Evolutionary conservation across 768 basidiomycete genomes (phyloP).

Genomic region (Russula foetens): DNA sequence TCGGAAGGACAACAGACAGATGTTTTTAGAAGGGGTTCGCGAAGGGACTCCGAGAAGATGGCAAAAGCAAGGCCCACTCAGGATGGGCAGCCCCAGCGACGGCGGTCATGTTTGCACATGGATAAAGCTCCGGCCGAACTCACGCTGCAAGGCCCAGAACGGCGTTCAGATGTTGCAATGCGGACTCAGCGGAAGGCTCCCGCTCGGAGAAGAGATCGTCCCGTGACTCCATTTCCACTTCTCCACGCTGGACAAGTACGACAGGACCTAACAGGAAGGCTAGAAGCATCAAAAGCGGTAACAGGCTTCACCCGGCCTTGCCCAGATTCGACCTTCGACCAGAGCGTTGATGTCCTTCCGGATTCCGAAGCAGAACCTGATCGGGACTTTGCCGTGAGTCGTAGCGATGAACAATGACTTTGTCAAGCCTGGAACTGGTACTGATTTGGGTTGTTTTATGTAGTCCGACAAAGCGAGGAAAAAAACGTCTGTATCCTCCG

Average conservation of each 20-base stretch:
- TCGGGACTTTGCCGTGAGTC: constrained; percentile 15
- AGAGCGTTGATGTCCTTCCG: constrained; percentile 6
- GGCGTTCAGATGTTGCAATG: background rate
- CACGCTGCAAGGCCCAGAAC: background rate
- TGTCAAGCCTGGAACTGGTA: background rate
- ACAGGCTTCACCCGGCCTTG: background rate
- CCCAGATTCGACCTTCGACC: background rate
- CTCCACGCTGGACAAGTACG: background rate
- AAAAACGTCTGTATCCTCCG: constrained; percentile 13
- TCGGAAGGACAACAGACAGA: background rate
- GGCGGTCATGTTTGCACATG: background rate
- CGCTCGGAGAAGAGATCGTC: constrained; percentile 1
- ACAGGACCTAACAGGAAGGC: background rate
- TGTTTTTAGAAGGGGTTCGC: background rate
- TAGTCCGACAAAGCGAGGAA: constrained; percentile 14
- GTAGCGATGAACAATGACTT: background rate
- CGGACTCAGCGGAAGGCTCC: background rate
- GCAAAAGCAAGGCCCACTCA: background rate
- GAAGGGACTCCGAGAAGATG: background rate
- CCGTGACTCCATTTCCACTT: constrained; percentile 11
- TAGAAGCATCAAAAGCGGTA: background rate
- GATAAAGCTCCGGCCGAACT: background rate
- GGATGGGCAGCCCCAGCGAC: background rate
- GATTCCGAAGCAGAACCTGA: constrained; percentile 20
- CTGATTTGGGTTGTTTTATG: background rate